Conservation (phyloP, 169 alveolate species). For the Babesia ovis region DNA sequence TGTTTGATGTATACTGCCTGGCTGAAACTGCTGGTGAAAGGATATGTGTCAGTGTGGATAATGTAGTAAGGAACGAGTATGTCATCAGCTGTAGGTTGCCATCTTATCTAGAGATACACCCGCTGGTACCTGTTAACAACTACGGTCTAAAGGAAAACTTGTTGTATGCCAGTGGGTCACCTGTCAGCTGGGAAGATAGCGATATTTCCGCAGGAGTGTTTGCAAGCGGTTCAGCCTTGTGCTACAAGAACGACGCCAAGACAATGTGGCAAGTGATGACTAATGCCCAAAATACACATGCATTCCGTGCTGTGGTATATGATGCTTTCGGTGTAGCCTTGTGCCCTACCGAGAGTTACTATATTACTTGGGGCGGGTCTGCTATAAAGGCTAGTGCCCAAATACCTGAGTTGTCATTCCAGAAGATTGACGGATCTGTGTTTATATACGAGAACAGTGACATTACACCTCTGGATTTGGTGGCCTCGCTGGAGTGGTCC, state of each 20-base stretch:
- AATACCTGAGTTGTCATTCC: background rate
- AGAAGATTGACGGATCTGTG: conserved; percentile 30
- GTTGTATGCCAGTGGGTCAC: conserved; percentile 10
- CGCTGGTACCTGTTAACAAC: conserved; percentile 25
- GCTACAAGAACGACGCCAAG: conserved; percentile 27
- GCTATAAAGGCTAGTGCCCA: background rate
- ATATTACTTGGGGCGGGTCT: conserved; percentile 23
- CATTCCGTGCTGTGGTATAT: conserved; percentile 41
- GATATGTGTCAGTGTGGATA: conserved; percentile 21
- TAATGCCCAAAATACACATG: conserved; percentile 5
- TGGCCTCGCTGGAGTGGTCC: conserved; percentile 30
- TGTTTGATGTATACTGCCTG: conserved; percentile 35
- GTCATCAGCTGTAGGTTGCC: conserved; percentile 30
- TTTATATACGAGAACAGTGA: background rate
- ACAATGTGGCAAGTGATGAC: conserved; percentile 21
- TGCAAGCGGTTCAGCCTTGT: conserved; percentile 10
- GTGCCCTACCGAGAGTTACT: conserved; percentile 22
- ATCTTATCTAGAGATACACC: conserved; percentile 38
- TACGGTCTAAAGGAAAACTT: conserved; percentile 11
- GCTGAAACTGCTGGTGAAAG: conserved; percentile 33
- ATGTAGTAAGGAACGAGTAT: conserved; percentile 28
- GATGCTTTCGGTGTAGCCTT: conserved; percentile 36
- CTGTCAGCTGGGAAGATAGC: conserved; percentile 10
- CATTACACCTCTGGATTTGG: background rate
- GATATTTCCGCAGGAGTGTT: conserved; percentile 23